Conservation (phyloP, 176 grass and related monocot genomes). For the Luzula sylvatica region DNA sequence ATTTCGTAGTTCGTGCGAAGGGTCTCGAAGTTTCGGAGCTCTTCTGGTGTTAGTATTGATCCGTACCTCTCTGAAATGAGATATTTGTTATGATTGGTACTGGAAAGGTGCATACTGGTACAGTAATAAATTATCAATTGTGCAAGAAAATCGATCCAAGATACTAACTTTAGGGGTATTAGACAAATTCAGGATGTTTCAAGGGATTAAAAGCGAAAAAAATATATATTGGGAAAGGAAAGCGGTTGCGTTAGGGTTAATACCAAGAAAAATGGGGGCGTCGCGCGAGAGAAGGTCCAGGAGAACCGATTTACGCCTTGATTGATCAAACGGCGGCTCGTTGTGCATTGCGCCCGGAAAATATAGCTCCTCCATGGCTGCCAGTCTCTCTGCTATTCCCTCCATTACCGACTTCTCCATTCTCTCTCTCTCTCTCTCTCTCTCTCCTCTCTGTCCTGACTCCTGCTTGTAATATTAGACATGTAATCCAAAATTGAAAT, state of each 20-base stretch:
- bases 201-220: neutral
- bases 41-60: constrained; percentile 23
- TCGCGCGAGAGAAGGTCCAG: constrained; percentile 67
- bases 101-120: too few relatives aligned
- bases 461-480: too few relatives aligned
- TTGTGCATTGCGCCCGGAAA: constrained; percentile 59
- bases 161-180: neutral
- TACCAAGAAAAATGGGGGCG: constrained; percentile 74
- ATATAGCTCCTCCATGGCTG: constrained; percentile 67
- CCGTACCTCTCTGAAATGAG: constrained; percentile 55
- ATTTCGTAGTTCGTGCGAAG: constrained; percentile 67
- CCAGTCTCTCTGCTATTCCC: constrained; percentile 59
- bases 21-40: constrained; percentile 58
- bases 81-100: too few relatives aligned
- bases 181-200: neutral
- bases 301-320: constrained; percentile 30
- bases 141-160: neutral
- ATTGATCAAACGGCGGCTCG: constrained; percentile 9
- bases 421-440: neutral
- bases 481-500: too few relatives aligned
- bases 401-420: constrained; percentile 72
- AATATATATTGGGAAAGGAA: neutral
- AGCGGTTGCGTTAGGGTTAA: neutral
- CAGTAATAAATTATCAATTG: too few relatives aligned
- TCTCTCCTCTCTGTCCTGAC: neutral